phyloP scores from a whole-genome alignment of 768 basidiomycete species.

The Leucogyrophana mollusca region DNA sequence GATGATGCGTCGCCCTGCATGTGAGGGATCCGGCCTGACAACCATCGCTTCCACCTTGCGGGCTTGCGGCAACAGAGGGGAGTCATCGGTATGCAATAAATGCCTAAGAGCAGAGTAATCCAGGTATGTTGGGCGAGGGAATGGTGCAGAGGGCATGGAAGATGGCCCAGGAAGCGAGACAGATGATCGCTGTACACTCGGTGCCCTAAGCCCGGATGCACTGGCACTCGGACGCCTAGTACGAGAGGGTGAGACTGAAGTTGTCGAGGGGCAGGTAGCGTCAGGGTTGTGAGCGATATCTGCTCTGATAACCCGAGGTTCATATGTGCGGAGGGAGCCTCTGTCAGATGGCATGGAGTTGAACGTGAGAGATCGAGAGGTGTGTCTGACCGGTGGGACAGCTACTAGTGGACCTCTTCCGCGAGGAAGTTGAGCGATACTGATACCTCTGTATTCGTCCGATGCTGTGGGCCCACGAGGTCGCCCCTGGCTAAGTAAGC shows the following conservation, averaged over 20 bases:
- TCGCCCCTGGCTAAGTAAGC: conserved; percentile 33
- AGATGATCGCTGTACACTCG: conserved; percentile 21
- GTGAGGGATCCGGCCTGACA: conserved; percentile 17
- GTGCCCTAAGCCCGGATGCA: conserved; percentile 22
- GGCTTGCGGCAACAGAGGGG: conserved; percentile 34
- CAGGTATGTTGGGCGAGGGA: conserved; percentile 71
- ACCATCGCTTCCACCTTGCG: conserved; percentile 34
- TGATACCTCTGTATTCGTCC: conserved; percentile 37
- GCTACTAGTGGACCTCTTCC: conserved; percentile 29
- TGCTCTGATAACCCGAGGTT: conserved; percentile 71
- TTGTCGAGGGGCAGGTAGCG: conserved; percentile 41
- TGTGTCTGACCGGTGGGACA: conserved; percentile 38
- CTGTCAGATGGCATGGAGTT: conserved; percentile 30
- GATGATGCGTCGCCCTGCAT: conserved; percentile 17
- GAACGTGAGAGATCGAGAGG: conserved; percentile 44
- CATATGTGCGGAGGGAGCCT: conserved; percentile 38
- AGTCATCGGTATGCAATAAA: conserved; percentile 55
- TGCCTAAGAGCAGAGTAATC: conserved; percentile 75
- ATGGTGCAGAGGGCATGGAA: conserved; percentile 36
- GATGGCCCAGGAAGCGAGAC: conserved; percentile 27
- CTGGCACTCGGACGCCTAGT: conserved; percentile 46
- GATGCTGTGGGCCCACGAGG: conserved; percentile 24
- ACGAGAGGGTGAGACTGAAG: conserved; percentile 43
- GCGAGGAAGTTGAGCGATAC: conserved; percentile 39
- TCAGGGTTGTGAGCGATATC: conserved; percentile 44